Percentiles rank a stretch among this genome's conserved stretches.
Evolutionary conservation across 1,284 basidiomycete species (phyloP).

Genomic region (Leccinum solheimii): DNA sequence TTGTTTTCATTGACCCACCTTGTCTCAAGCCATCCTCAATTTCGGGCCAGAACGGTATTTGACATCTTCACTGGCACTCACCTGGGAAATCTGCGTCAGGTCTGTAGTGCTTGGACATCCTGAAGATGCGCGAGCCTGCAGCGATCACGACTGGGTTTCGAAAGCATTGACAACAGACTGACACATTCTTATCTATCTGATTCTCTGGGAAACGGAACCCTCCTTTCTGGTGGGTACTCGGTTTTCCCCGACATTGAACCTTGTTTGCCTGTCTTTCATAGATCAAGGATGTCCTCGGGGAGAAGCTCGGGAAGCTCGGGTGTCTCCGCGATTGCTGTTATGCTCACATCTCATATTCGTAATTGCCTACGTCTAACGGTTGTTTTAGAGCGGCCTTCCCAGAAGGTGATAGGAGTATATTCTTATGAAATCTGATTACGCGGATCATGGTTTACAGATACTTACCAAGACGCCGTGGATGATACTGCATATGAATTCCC

Average conservation of each 20-base stretch:
- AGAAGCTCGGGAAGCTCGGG: not conserved
- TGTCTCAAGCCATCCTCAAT: not conserved
- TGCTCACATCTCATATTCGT: not conserved
- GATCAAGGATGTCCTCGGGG: slow-evolving; percentile 13
- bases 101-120: not conserved
- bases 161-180: not conserved
- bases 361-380: not conserved
- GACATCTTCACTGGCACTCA: not conserved
- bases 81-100: not conserved
- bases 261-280: not conserved
- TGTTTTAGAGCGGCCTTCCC: slow-evolving; percentile 1
- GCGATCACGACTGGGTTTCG: not conserved
- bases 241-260: not conserved
- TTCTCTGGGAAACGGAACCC: not conserved
- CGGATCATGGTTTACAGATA: not conserved
- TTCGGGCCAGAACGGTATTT: not conserved
- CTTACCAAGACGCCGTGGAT: not conserved
- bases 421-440: not conserved
- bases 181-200: not conserved
- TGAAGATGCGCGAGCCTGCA: not conserved
- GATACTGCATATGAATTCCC: not conserved
- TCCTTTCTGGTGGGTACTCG: not conserved
- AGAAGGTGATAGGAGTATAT: not conserved
- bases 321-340: not conserved
- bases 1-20: not conserved